phyloP scores from a whole-genome alignment of 2,329 filamentous ascomycete species.

The Dichotomopilus funicola region DNA sequence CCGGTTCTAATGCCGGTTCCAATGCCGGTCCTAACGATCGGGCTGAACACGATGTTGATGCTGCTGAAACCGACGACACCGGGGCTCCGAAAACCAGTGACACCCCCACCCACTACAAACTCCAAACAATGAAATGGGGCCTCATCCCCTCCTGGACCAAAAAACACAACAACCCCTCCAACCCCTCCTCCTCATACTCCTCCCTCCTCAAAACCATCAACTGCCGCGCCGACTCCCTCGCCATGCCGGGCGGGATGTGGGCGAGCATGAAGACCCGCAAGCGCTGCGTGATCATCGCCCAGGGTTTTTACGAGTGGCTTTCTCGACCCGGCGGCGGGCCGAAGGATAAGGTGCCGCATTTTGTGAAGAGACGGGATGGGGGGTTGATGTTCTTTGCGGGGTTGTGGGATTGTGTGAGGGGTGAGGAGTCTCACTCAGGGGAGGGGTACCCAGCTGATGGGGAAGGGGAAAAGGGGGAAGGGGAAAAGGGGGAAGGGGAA shows the following conservation, averaged over 20 bases:
- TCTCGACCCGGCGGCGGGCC: constrained; percentile 44
- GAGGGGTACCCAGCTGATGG: too few relatives aligned
- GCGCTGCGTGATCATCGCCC: constrained; percentile 77
- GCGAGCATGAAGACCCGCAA: constrained; percentile 83
- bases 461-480: too few relatives aligned
- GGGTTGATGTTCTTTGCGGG: constrained; percentile 84
- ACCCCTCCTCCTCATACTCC: constrained; percentile 63
- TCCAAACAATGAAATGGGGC: constrained; percentile 96
- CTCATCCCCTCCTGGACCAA: constrained; percentile 92
- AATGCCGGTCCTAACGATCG: too few relatives aligned
- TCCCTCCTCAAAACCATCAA: constrained; percentile 87
- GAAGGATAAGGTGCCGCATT: constrained; percentile 81
- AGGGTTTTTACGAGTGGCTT: constrained; percentile 96
- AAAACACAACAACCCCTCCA: constrained; percentile 60
- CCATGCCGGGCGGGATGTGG: constrained; percentile 78
- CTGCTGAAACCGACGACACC: not conserved
- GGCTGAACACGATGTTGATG: not conserved
- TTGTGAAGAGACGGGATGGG: constrained; percentile 72
- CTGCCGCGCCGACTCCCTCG: constrained; percentile 82
- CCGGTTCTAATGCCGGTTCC: too few relatives aligned
- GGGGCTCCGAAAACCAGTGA: not conserved
- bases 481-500: too few relatives aligned
- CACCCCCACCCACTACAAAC: constrained; percentile 52
- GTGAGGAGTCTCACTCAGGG: too few relatives aligned
- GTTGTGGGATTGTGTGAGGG: constrained; percentile 82